Evolutionary conservation across 495 filamentous ascomycete species (phyloP), one percentile per base, ranked within the genome.

Genomic region (Penicillium bovifimosum): DNA sequence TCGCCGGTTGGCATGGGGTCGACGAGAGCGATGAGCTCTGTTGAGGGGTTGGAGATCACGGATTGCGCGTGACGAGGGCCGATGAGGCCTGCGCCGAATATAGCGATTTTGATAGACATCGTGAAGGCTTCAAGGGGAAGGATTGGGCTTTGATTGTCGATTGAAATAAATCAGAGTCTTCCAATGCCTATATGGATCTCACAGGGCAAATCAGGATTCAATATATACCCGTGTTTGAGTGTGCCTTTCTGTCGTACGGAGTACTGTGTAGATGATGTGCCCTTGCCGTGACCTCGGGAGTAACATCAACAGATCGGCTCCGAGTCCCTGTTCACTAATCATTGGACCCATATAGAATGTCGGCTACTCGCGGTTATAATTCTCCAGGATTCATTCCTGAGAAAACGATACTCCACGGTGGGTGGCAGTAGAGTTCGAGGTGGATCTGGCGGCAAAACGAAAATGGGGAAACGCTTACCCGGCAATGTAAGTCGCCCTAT

Each of bases 21-120:
- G 40, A 84, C 73, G 39, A 85, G 67, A 10, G 73, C 80, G 10
- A 65, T 48, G 5, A 85, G 71, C 7, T 66, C 49, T 18, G 80
- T 75, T 14, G 63, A 55, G 8, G 74, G 65, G 58, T 77, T 74
- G n/a, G 57, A 49, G 47, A 74, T 50, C 9, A 84, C 64, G 31
- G 78, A 75, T 50, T 77, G 60, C 0, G 78, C 77, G 55, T 84
- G 80, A 14, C 80, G 74, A 32, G 77, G 77, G 13, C 81, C 80
- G 42, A 85, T 83, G 14, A 76, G 66, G n/a, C 80, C 81, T 35
- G 73, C 71, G 46, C 81, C 80, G 49, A 83, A 63, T 39, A 85
- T 62, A 32, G 76, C 75, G 32, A 83, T 63, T 53, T 70, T 73
- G 47, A 67, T 11, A 29, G 66, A 39, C 61, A 67, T 68, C 10